Evolutionary conservation across 495 filamentous ascomycete genomes (phyloP), one percentile per base, ranked within the genome.

Genomic region (Penicillium bialowiezense): DNA sequence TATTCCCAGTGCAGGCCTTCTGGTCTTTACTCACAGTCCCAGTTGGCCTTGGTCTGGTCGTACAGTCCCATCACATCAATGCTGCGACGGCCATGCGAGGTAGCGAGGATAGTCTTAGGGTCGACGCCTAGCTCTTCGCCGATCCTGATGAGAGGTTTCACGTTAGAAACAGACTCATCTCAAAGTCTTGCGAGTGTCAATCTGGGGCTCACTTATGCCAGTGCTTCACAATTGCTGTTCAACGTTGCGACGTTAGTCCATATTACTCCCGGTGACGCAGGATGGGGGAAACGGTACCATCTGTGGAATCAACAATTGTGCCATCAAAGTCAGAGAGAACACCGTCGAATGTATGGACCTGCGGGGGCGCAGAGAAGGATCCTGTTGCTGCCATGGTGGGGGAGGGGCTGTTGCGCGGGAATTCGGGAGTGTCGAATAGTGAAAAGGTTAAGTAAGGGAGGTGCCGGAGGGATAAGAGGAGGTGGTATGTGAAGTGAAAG

Each of bases 301-400:
- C 71, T 41, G 69, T 76, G 19, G 69, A 73, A 48, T 76, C 68
- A 10, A 75, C 64, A 44, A 72, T 72, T 26, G 72, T 74, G 39
- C 86, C 90, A 59, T 95, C 91, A 80, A 96, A 91, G 69, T 97
- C 92, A 55, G 96, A 96, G 3, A 97, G 79, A 23, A 96, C 67
- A 7, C 86, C 91, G 58, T 85, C 77, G 58, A 93, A 95, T 13
- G 76, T 70, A 55, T 82, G 77, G 18, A 67, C 64, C 54, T 83
- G 75, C 23, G 84, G 61, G 13, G 80, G 78, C 17, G 80, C 79
- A 32, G 82, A 78, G 63, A 84, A 90, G 5, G 70, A 65, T 54
- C 65, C 65, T 40, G 55, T 43, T 10, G 53, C 18, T 8, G 70
- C 52, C 71, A 74, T 76, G 48, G 54, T 54, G 49, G 52, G 54